A percentile compares a stretch with the other conserved stretches of the same genome.
These are phyloP conservation scores for Escovopsis sp. DNA, from an alignment of 2,329 filamentous ascomycete species.

Conservation along the genomic window DNA sequence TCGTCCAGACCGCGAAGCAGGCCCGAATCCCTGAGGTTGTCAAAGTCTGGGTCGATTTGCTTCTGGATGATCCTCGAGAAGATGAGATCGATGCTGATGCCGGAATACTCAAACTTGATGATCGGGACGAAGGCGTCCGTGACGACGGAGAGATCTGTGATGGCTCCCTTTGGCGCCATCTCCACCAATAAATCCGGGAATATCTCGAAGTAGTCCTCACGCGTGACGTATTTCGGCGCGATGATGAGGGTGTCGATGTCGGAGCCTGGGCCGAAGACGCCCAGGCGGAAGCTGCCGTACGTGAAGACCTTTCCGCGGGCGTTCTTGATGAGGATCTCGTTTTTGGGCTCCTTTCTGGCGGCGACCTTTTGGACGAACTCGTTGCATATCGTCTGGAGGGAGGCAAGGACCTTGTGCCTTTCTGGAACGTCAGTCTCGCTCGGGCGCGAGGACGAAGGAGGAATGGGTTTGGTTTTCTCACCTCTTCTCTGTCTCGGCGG, in stretches of 20 bases:
- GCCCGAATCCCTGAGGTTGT: constrained; percentile 67
- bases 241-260: constrained; percentile 96
- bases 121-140: constrained; percentile 89
- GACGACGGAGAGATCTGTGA: constrained; percentile 73
- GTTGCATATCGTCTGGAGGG: constrained; percentile 65
- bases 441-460: not conserved
- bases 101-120: constrained; percentile 86
- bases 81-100: constrained; percentile 91
- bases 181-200: constrained; percentile 69
- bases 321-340: constrained; percentile 63
- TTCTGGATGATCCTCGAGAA: constrained; percentile 61
- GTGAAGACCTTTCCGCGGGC: constrained; percentile 89
- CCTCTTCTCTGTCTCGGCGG: constrained; percentile 73
- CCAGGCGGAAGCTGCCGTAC: constrained; percentile 88
- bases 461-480: constrained; percentile 19
- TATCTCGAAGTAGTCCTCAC: constrained; percentile 81
- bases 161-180: constrained; percentile 62
- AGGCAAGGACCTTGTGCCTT: constrained; percentile 58
- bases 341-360: constrained; percentile 52
- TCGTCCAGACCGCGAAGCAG: constrained; percentile 78
- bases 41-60: constrained; percentile 50
- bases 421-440: not conserved
- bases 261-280: constrained; percentile 86
- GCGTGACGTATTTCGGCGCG: constrained; percentile 74
- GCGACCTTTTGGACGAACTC: constrained; percentile 80